Base-by-base conservation (phyloP, 139 green algal genomes). In the Trebouxia sp. region DNA sequence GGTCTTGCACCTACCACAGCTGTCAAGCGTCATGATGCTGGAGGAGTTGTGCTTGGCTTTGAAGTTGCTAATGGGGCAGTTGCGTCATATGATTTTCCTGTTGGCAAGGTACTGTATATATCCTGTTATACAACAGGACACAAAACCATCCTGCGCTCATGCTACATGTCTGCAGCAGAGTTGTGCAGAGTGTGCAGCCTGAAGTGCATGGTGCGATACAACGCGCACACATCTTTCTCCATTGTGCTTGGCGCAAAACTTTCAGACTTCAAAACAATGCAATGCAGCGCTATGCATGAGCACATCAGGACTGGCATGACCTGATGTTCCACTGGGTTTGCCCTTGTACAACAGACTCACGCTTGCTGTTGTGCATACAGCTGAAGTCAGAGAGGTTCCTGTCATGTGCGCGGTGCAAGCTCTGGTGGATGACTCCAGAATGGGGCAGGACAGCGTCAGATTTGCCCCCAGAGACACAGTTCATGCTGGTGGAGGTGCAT, bases 341-440 rank as follows among this genome's bases (percentile, higher is more conserved):
- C n/a, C n/a, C n/a, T n/a, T n/a, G n/a, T n/a, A n/a, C n/a, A n/a
- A n/a, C n/a, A n/a, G 55, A 39, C 55, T 17, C 26, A 24, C 6
- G 8, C 6, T 37, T 24, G n/a, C 22, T 48, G 28, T 55, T 37
- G 17, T 55, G 28, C 9, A 9, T 75, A 58, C 81, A 85, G 81
- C 42, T 81, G 41, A 28, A n/a, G 6, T 81, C 43, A 35, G 56
- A 41, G 28, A 28, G 66, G 1, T 89, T 88, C 58, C 58, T 88
- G 53, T 82, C 83, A 9, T 70, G 53, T 10, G 76, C 78, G 38
- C 77, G 88, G 32, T 89, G 78, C 80, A 92, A 87, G 86, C 88
- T 96, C 26, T 98, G 93, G 92, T 97, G 92, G 93, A 96, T 97
- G 94, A 96, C 93, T 11, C 95, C 95, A 8, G 91, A 95, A 86